Conservation (phyloP, 257 asterid species). For the Parsonsia alboflavescens region DNA sequence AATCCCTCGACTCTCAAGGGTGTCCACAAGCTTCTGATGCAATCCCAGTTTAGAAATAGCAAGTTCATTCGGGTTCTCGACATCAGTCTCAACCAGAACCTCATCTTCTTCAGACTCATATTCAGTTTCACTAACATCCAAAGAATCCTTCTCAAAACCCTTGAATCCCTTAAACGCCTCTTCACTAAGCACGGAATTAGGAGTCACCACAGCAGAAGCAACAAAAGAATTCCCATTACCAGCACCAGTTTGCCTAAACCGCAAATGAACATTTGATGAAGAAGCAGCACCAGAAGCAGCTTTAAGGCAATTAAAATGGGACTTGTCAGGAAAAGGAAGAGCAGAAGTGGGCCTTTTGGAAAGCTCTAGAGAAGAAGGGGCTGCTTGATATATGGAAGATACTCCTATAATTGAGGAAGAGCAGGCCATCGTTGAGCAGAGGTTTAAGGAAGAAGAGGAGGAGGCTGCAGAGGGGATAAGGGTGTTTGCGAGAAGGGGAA, state of each 20-base stretch:
- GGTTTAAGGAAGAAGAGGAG: constrained; percentile 6
- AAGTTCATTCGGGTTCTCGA: constrained; percentile 47
- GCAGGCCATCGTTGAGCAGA: constrained; percentile 40
- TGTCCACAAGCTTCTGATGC: constrained; percentile 68
- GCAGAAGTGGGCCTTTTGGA: constrained; percentile 37
- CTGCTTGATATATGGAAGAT: constrained; percentile 56
- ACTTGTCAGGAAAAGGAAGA: constrained; percentile 45
- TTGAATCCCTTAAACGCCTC: constrained; percentile 79
- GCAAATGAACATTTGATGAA: constrained; percentile 12
- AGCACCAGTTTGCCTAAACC: constrained; percentile 14
- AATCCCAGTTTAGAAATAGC: constrained; percentile 58
- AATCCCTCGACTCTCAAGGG: constrained; percentile 76
- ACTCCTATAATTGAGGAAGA: constrained; percentile 52
- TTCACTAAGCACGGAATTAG: constrained; percentile 75
- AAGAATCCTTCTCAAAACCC: constrained; percentile 43
- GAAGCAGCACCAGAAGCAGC: background rate
- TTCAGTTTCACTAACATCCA: constrained; percentile 40
- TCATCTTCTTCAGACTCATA: constrained; percentile 35
- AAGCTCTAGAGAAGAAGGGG: constrained; percentile 41
- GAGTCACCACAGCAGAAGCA: constrained; percentile 59
- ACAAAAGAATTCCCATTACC: constrained; percentile 31
- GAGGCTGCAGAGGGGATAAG: constrained; percentile 12
- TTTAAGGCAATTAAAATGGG: constrained; percentile 28
- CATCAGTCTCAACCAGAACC: constrained; percentile 15
- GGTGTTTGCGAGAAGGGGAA: constrained; percentile 15